Evolutionary conservation across 1,284 basidiomycete genomes (phyloP).

Genomic region (Somion occarium): DNA sequence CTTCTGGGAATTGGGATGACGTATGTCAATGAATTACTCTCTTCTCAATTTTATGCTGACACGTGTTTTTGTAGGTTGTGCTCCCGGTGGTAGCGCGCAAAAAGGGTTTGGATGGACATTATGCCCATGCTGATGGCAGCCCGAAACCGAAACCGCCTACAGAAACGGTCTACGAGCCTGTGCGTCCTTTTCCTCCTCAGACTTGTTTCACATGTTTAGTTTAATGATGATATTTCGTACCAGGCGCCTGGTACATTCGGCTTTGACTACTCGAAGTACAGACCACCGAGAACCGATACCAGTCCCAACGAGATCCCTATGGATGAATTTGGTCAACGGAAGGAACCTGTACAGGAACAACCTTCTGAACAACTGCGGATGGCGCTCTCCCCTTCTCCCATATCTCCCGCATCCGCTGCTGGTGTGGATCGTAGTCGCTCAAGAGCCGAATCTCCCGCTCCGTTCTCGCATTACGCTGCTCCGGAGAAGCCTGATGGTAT

Average conservation of each 20-base stretch:
- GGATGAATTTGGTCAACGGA: constrained; percentile 55
- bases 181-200: constrained; percentile 24
- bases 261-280: constrained; percentile 63
- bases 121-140: constrained; percentile 59
- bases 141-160: constrained; percentile 41
- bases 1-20: constrained; percentile 73
- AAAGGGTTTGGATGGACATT: constrained; percentile 68
- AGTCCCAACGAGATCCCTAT: constrained; percentile 47
- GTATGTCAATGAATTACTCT: constrained; percentile 32
- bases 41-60: constrained; percentile 4
- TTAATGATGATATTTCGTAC: neutral
- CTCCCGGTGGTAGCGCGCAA: constrained; percentile 78
- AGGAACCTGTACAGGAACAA: constrained; percentile 17
- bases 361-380: constrained; percentile 24
- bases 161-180: constrained; percentile 40
- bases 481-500: constrained; percentile 7
- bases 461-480: constrained; percentile 51
- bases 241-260: constrained; percentile 83
- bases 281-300: constrained; percentile 34
- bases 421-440: neutral
- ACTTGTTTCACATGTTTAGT: neutral
- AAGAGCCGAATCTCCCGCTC: constrained; percentile 36
- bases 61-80: constrained; percentile 46
- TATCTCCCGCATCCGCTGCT: neutral
- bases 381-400: constrained; percentile 32